These are phyloP conservation scores for Herpetomonas samuelpessoai DNA, from an alignment of 208 protist species.

Conservation along the genomic window DNA sequence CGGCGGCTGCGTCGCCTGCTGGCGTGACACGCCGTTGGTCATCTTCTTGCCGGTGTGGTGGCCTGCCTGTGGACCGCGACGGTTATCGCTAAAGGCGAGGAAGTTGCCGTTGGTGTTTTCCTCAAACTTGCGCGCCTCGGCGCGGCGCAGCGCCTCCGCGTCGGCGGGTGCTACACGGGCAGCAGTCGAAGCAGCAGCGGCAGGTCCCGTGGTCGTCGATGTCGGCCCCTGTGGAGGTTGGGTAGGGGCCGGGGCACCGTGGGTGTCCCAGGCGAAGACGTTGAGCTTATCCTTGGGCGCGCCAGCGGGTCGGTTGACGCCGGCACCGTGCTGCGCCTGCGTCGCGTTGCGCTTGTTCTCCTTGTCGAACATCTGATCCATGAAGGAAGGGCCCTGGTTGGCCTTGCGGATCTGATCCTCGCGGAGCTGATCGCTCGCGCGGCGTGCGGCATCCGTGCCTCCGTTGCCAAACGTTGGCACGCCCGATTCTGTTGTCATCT, in stretches of 20 bases:
- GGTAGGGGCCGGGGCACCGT: slow-evolving; percentile 4
- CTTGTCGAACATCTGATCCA: slow-evolving; percentile 51
- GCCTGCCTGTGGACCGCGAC: not conserved
- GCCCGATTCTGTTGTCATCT: slow-evolving; percentile 40
- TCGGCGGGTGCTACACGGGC: slow-evolving; percentile 1
- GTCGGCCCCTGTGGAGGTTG: not conserved
- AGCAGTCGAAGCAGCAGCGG: slow-evolving; percentile 5
- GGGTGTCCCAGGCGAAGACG: slow-evolving; percentile 73
- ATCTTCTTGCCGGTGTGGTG: slow-evolving; percentile 1
- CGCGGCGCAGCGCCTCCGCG: not conserved
- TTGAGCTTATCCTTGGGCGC: slow-evolving; percentile 48
- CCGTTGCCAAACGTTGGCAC: slow-evolving; percentile 17
- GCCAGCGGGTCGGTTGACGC: slow-evolving; percentile 10
- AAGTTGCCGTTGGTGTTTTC: slow-evolving; percentile 47
- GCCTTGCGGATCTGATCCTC: slow-evolving; percentile 36
- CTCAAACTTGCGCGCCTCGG: slow-evolving; percentile 32
- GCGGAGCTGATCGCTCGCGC: slow-evolving; percentile 13
- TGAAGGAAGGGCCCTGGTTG: slow-evolving; percentile 29
- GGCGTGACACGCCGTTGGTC: not conserved
- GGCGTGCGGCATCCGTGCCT: slow-evolving; percentile 1
- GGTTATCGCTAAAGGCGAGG: slow-evolving; percentile 64
- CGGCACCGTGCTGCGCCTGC: slow-evolving; percentile 7
- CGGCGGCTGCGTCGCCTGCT: not conserved
- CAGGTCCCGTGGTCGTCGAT: not conserved
- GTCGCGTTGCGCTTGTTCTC: slow-evolving; percentile 11